A percentile compares a stretch with the other conserved stretches of the same genome.
phyloP scores from a whole-genome alignment of 306 rosid species.

The Gleditsia sinensis region DNA sequence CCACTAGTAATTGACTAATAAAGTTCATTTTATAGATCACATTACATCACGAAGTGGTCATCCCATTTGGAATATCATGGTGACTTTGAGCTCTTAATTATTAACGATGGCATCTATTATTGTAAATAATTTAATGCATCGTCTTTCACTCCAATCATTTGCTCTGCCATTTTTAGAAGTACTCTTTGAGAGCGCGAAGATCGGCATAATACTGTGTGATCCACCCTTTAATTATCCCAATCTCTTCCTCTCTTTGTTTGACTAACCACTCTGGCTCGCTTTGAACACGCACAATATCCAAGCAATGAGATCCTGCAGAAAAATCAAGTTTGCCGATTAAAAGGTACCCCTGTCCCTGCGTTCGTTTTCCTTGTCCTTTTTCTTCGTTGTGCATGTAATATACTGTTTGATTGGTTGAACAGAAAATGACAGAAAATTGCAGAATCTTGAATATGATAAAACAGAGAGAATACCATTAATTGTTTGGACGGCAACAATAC shows the following conservation, averaged over 20 bases:
- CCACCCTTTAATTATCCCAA: conserved; percentile 49
- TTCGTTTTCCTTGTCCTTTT: background rate
- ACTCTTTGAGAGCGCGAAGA: conserved; percentile 25
- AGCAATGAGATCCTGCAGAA: conserved; percentile 65
- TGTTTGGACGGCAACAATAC: conserved; percentile 45
- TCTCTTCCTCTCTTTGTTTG: conserved; percentile 43
- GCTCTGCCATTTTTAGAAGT: background rate
- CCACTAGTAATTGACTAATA: too few relatives aligned
- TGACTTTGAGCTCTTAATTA: background rate
- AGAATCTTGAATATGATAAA: background rate
- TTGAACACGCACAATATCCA: conserved; percentile 38
- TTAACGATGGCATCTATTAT: background rate
- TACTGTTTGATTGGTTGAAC: background rate
- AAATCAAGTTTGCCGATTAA: background rate
- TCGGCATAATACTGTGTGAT: conserved; percentile 41
- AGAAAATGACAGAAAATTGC: background rate
- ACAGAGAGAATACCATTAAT: conserved; percentile 30
- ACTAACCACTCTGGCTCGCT: conserved; percentile 57
- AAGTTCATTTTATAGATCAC: too few relatives aligned
- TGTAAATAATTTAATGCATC: background rate
- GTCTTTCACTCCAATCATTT: background rate
- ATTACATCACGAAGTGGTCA: too few relatives aligned
- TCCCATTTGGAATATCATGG: too few relatives aligned
- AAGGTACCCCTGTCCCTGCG: background rate
- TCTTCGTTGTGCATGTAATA: background rate